Base-by-base conservation (phyloP, 2,329 filamentous ascomycete species). In the Chaetomiaceae sp. region DNA sequence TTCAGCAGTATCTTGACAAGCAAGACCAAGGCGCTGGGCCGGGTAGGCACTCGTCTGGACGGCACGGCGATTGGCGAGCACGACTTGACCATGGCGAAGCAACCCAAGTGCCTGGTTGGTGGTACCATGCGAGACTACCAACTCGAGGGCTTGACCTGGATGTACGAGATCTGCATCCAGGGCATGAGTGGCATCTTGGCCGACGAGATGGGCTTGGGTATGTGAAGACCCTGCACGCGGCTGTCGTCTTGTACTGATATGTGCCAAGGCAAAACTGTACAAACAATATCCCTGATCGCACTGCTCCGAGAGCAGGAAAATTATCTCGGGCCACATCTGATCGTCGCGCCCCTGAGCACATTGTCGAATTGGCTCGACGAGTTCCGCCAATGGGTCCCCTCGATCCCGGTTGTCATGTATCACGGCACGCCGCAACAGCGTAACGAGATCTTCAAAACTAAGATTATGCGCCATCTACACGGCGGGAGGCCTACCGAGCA, bases 301-400 rank as follows among this genome's bases (percentile, higher is more conserved):
- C 84, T 95, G 56, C 74, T 97, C 13, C 84, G 92, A 60, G 91
- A 97, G 63, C 86, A 92, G 60, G 89, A 92, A 43, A 80, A 85
- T 6, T 90, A 94, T 47, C 73, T 81, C 2, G 94, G 94, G 0
- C 94, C 94, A 0, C 95, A 96, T 65, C 71, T 99, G 20, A 90
- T 99, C 48, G 86, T 94, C 6, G 90, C 91, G 0, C 94, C 94
- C 0, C 71, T 97, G 4, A 96, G 90, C 64, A 97, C 94, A 0
- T 79, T 96, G 0, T 90, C 87, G 34, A 99, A 97, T 66, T 99
- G 94, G 94, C 85, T 96, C 37, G 88, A 94, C 37, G 94, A 99
- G 64, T 96, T 97, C 61, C 78, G 84, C 30, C 87, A 86, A 62
- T 99, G 91, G 90, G 89, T 90, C 0, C 94, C 94, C 0, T 80